Conservation (phyloP, 306 rosid genomes). For the Corylus americana region DNA sequence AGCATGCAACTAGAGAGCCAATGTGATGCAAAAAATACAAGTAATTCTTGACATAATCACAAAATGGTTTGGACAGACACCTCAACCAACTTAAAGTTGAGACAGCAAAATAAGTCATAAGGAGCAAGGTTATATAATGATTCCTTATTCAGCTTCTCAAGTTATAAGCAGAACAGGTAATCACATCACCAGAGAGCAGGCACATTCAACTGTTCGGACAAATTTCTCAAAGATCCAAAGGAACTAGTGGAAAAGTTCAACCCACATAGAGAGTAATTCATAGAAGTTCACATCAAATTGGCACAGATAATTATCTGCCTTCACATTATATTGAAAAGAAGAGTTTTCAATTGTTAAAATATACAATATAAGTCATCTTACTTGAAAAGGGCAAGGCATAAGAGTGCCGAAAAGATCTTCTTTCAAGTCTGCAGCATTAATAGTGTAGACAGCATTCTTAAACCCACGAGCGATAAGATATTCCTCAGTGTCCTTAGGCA, state of each 20-base stretch:
- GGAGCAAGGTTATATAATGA: background rate
- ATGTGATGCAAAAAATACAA: background rate
- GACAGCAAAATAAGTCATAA: background rate
- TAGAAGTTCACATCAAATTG: background rate
- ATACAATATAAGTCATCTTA: slow-evolving; percentile 29
- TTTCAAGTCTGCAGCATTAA: slow-evolving; percentile 70
- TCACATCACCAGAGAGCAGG: background rate
- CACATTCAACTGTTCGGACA: background rate
- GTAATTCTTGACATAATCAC: background rate
- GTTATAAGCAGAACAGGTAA: slow-evolving; percentile 1
- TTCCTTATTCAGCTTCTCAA: background rate
- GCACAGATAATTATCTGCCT: background rate
- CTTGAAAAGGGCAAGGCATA: slow-evolving; percentile 71
- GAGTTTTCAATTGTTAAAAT: background rate
- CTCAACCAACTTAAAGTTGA: background rate
- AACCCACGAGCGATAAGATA: slow-evolving; percentile 73
- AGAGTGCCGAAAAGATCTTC: slow-evolving; percentile 67
- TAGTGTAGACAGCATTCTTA: slow-evolving; percentile 75
- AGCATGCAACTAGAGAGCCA: background rate
- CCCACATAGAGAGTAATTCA: background rate
- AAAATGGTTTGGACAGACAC: background rate
- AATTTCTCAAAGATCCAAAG: background rate
- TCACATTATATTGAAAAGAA: background rate
- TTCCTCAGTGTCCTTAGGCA: slow-evolving; percentile 69
- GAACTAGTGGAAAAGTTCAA: background rate